Percentiles rank a stretch among this genome's conserved stretches.
phyloP scores from a whole-genome alignment of 75 land plant species.

The Cryptomeria japonica region DNA sequence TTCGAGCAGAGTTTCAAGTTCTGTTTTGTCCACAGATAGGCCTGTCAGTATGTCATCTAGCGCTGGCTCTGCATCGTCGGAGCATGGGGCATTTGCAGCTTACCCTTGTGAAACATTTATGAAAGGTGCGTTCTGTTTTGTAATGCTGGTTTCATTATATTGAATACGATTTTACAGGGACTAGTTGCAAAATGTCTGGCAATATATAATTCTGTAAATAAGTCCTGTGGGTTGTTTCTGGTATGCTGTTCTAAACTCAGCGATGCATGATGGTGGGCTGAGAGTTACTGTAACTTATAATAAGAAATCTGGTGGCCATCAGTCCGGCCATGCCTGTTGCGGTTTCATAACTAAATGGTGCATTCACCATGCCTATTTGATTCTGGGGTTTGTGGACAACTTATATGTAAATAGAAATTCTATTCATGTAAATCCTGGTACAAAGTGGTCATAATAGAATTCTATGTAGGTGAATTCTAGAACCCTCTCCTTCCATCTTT shows the following conservation, averaged over 20 bases:
- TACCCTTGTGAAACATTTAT: not conserved
- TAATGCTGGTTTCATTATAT: not conserved
- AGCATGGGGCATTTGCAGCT: conserved; percentile 13
- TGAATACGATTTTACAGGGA: not conserved
- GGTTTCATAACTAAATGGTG: not conserved
- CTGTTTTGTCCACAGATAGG: not conserved
- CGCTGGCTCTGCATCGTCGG: not conserved
- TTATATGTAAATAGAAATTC: not conserved
- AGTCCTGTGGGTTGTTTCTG: not conserved
- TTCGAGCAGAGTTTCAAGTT: conserved; percentile 10
- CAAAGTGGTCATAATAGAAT: too few relatives aligned
- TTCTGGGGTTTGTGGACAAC: not conserved
- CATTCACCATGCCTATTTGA: not conserved
- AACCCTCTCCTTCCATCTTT: too few relatives aligned
- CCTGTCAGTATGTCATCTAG: conserved; percentile 5
- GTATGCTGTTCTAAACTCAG: not conserved
- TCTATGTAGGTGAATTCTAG: too few relatives aligned
- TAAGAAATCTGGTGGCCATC: not conserved
- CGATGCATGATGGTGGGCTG: not conserved
- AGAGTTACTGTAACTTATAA: not conserved
- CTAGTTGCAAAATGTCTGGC: not conserved
- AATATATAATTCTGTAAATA: not conserved
- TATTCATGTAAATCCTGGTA: too few relatives aligned
- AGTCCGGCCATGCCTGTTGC: not conserved
- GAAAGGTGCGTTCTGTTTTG: conserved; percentile 8